Evolutionary conservation across 2,329 filamentous ascomycete genomes (phyloP), one percentile per base, ranked within the genome.

Genomic region (Fusarium sp.): DNA sequence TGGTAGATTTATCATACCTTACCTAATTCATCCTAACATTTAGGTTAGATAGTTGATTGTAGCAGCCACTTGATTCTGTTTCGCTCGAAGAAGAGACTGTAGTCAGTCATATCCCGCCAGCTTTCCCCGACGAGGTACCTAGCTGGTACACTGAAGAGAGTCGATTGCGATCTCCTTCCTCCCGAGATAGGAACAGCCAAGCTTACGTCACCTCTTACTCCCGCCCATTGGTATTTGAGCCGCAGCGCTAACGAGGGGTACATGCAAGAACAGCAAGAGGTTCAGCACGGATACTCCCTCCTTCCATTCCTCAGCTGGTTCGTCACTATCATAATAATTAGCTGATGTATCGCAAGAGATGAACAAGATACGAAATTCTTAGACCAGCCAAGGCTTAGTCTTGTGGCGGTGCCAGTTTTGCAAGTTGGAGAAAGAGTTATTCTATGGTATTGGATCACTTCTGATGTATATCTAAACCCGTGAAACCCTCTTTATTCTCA

Each of bases 41-140:
- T 32, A 13, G 28, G 12, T 30, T 10, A 27, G 25, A 27, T 30
- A 13, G 11, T 30, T 13, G 1, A 13, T 30, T 7, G 2, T 13
- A 13, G 28, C 12, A 13, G 91, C 21, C 92, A 93, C 28, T 83
- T 76, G 78, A 13, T 86, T 84, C 46, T 78, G 79, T 3, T 77
- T 76, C n/a, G 67, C 66, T 16, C 62, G 73, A 25, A 62, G 65
- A 23, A 69, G 75, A 21, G 68, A 56, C 10, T 62, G 66, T 9
- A 70, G 69, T 28, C 68, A 56, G 28, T 77, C 77, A 4, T 70
- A 27, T 27, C 9, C 3, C 3, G 3, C 25, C 25, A 27, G 25
- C 25, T 3, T 10, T 27, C 9, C 9, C 10, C 25, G 1, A 27
- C 70, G 73, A 49, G 69, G 59, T 51, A n/a, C n/a, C n/a, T n/a